Evolutionary conservation across 2,329 filamentous ascomycete genomes (phyloP).

Genomic region (Arthrobotrys entomopaga): DNA sequence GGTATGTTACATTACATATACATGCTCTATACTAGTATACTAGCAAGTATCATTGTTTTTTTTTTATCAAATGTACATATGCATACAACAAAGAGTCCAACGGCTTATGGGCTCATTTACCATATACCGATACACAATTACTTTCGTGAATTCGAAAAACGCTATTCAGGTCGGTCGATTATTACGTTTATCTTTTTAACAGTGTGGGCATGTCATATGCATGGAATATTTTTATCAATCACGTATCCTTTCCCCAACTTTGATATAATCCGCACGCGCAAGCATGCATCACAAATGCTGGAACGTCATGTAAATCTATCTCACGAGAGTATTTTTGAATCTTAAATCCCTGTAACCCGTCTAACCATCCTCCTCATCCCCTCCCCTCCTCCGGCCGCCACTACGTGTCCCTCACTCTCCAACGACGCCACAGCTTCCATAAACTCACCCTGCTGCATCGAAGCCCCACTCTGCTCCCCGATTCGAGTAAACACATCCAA

Average conservation of each 20-base stretch:
- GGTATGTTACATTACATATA: neutral
- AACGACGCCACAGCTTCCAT: constrained; percentile 80
- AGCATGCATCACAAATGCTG: constrained; percentile 3
- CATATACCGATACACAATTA: neutral
- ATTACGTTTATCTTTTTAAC: neutral
- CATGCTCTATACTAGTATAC: neutral
- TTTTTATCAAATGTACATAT: neutral
- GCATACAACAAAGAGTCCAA: neutral
- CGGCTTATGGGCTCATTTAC: neutral
- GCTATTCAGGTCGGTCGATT: too few species aligned
- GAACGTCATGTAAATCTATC: neutral
- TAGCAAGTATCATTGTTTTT: neutral
- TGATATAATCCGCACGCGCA: too few species aligned
- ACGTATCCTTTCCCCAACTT: neutral
- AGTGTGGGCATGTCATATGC: neutral
- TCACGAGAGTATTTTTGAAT: neutral
- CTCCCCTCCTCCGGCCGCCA: constrained; percentile 82
- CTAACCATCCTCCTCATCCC: constrained; percentile 84
- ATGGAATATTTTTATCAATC: constrained; percentile 3
- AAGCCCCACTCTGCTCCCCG: constrained; percentile 72
- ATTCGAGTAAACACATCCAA: constrained; percentile 80
- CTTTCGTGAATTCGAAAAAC: too few species aligned
- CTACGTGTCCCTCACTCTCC: constrained; percentile 79
- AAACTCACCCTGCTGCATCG: constrained; percentile 82
- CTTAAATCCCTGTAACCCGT: constrained; percentile 71